Evolutionary conservation across 2,329 filamentous ascomycete species (phyloP).

Genomic region (Amauroascus niger): DNA sequence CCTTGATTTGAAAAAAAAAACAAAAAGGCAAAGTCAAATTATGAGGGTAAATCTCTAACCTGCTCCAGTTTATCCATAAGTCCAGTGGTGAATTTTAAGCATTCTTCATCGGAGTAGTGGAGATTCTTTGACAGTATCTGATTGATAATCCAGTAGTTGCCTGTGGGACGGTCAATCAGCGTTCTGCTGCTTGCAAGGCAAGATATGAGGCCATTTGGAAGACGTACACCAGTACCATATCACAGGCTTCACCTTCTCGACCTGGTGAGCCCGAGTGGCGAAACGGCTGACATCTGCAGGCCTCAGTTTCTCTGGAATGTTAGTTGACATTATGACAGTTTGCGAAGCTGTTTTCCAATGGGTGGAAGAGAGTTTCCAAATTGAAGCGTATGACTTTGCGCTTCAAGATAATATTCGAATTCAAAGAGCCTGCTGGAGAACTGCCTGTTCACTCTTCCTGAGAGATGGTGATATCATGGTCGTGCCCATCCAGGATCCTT

Average conservation of each 20-base stretch:
- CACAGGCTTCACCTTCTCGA: conserved; percentile 75
- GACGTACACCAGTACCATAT: conserved; percentile 92
- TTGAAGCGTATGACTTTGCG: not conserved
- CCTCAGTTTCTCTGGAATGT: conserved; percentile 63
- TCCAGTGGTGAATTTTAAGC: conserved; percentile 66
- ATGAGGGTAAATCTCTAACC: conserved; percentile 37
- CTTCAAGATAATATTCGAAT: not conserved
- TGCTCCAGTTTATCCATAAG: conserved; percentile 88
- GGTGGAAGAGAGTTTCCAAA: not conserved
- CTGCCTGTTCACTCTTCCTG: not conserved
- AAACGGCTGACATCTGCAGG: conserved; percentile 75
- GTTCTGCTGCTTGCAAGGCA: not conserved
- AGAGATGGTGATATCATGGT: conserved; percentile 7
- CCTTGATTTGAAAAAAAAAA: not conserved
- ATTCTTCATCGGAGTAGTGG: conserved; percentile 68
- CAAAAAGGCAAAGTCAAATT: not conserved
- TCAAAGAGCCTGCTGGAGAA: not conserved
- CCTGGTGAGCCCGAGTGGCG: conserved; percentile 69
- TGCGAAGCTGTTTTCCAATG: not conserved
- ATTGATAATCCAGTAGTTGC: conserved; percentile 86
- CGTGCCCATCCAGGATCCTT: not conserved
- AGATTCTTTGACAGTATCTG: conserved; percentile 75
- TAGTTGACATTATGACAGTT: conserved; percentile 54
- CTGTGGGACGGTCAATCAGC: conserved; percentile 37
- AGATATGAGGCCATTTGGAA: not conserved